Base-by-base conservation (phyloP, 805 yeast genomes). In the Zygotorulaspora chibaensis region DNA sequence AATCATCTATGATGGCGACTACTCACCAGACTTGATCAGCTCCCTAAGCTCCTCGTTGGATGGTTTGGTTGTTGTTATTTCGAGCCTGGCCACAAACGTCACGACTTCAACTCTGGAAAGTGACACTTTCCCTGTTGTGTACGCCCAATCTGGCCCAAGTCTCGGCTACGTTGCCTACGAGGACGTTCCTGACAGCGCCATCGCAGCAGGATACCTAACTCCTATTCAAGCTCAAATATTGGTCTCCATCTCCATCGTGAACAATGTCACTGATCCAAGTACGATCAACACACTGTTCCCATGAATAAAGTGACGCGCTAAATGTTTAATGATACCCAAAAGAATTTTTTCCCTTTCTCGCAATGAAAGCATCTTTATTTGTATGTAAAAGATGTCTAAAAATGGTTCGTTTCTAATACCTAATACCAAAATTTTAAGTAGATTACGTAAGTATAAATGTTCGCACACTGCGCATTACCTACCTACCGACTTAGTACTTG, bases 151-250 rank as follows among this genome's bases (percentile, higher is more conserved):
- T 27, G 47, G 50, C 23, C 42, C 56, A 26, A 47, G 41, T 18
- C 43, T 57, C 36, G 43, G 47, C n/a, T 53, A 44, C 30, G 46
- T 58, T 9, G 48, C 50, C 6, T 43, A 46, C 6, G 48, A 50
- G 3, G 52, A 51, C 16, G 52, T 59, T 13, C 63, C 66, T 33
- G 28, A 38, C 0, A 53, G 53, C 15, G 57, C 62, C 11, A 52
- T 64, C 35, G 56, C 63, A 11, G 67, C 59, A 11, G 68, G 67
- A 16, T 56, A 53, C 45, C 45, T 63, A 42, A 48, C 64, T 12
- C 67, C 69, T 38, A 41, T 54, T 17, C 59, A 65, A 52, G 62
- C 67, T 8, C 64, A 63, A 40, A 44, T 64, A n/a, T 45, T 65
- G 36, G 46, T 61, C 17, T 43, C 62, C 5, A 49, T 65, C 40